Percentiles rank a stretch among this genome's conserved stretches.
phyloP scores from a whole-genome alignment of 106 monocot species.

The Phalaenopsis equestris region DNA sequence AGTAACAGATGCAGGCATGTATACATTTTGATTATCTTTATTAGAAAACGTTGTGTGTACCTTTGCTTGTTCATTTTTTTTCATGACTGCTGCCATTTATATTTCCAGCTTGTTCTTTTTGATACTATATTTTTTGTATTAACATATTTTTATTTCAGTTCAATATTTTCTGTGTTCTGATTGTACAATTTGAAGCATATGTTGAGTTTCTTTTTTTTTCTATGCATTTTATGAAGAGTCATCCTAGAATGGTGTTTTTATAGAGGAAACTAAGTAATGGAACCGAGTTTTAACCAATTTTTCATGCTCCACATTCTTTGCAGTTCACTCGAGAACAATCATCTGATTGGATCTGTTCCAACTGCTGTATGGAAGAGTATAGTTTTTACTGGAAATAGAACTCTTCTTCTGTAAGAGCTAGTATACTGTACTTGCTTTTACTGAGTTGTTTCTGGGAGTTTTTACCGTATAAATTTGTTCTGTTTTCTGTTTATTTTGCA shows the following conservation, averaged over 20 bases:
- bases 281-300: not conserved
- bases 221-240: not conserved
- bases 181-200: not conserved
- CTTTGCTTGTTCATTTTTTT: not conserved
- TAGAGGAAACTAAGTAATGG: not conserved
- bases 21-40: not conserved
- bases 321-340: constrained; percentile 78
- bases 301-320: constrained; percentile 17
- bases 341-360: constrained; percentile 71
- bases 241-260: not conserved
- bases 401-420: constrained; percentile 72
- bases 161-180: not conserved
- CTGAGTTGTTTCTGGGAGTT: constrained; percentile 6
- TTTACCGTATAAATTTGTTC: not conserved
- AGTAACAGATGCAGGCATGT: not conserved
- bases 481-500: constrained; percentile 24
- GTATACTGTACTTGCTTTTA: not conserved
- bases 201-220: not conserved
- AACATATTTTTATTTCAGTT: not conserved
- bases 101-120: not conserved
- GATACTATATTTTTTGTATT: not conserved
- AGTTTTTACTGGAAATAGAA: constrained; percentile 52
- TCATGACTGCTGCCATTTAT: not conserved
- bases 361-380: constrained; percentile 59
- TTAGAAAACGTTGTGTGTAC: not conserved